phyloP scores from a whole-genome alignment of 495 filamentous ascomycete genomes.

The Diplogelasinospora grovesii region DNA sequence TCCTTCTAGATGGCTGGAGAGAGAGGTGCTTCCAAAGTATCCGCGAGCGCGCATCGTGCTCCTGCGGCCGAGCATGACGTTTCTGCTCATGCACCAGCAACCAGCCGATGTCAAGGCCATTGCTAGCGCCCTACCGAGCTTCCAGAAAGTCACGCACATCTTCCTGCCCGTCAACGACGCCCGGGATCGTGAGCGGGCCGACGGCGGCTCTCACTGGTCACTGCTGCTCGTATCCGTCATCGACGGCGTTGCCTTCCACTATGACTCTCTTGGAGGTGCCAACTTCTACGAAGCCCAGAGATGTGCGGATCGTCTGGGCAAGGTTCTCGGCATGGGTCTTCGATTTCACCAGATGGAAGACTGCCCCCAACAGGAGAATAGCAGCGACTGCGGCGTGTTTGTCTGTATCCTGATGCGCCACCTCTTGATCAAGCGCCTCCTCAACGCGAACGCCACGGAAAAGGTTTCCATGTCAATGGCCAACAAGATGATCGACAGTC shows the following conservation, averaged over 20 bases:
- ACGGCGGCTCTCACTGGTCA: slow-evolving; percentile 94
- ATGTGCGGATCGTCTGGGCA: slow-evolving; percentile 59
- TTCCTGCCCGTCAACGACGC: slow-evolving; percentile 96
- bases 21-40: slow-evolving; percentile 69
- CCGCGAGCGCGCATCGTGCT: slow-evolving; percentile 80
- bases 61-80: slow-evolving; percentile 87
- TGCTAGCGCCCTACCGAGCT: slow-evolving; percentile 69
- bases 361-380: slow-evolving; percentile 85
- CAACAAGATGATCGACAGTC: slow-evolving; percentile 70
- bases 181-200: slow-evolving; percentile 63
- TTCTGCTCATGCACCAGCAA: slow-evolving; percentile 85
- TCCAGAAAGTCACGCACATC: slow-evolving; percentile 78
- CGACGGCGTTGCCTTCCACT: slow-evolving; percentile 91
- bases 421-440: slow-evolving; percentile 73
- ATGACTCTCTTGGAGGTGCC: slow-evolving; percentile 76
- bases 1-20: slow-evolving; percentile 72
- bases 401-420: slow-evolving; percentile 92
- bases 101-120: slow-evolving; percentile 69
- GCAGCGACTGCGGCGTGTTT: slow-evolving; percentile 90
- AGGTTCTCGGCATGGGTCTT: slow-evolving; percentile 58
- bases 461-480: slow-evolving; percentile 93
- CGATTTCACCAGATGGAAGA: slow-evolving; percentile 73
- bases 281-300: slow-evolving; percentile 67
- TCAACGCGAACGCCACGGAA: slow-evolving; percentile 64
- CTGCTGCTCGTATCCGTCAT: slow-evolving; percentile 82